A percentile compares a stretch with the other conserved stretches of the same genome.
These are phyloP conservation scores for Phialophora expanda DNA, from an alignment of 2,329 filamentous ascomycete species.

Conservation along the genomic window DNA sequence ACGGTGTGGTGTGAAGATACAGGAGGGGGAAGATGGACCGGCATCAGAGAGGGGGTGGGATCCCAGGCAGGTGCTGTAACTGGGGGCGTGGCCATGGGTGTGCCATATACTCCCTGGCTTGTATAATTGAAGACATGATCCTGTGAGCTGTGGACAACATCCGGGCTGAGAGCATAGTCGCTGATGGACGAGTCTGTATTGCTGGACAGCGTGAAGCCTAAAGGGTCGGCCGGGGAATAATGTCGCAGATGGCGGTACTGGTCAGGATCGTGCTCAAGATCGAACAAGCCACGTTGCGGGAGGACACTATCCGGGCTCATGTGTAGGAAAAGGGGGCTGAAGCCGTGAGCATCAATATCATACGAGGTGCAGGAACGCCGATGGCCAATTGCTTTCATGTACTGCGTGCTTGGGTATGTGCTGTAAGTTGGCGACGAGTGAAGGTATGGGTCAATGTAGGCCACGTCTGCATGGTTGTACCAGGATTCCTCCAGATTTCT, in stretches of 20 bases:
- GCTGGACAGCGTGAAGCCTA: conserved; percentile 27
- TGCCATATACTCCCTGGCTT: not conserved
- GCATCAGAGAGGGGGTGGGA: conserved; percentile 12
- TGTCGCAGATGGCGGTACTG: conserved; percentile 27
- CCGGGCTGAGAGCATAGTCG: conserved; percentile 34
- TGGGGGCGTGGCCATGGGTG: not conserved
- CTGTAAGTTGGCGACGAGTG: conserved; percentile 11
- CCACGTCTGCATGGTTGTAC: conserved; percentile 9
- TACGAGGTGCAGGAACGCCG: conserved; percentile 20
- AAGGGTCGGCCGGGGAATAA: conserved; percentile 31
- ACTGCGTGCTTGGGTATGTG: conserved; percentile 11
- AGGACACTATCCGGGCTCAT: conserved; percentile 2
- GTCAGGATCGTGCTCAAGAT: conserved; percentile 17
- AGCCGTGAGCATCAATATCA: conserved; percentile 32
- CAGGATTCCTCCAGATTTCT: conserved; percentile 12
- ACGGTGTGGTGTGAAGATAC: conserved; percentile 13
- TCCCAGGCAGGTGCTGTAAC: conserved; percentile 14
- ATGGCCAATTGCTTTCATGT: not conserved
- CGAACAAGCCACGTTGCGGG: conserved; percentile 12
- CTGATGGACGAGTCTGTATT: conserved; percentile 27
- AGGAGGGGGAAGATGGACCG: conserved; percentile 3
- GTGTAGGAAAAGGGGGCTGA: conserved; percentile 9
- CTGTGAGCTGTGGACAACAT: conserved; percentile 18
- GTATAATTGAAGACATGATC: conserved; percentile 12
- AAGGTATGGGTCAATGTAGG: conserved; percentile 29